Conservation (phyloP, 1,139 yeast species). For the Pichiaceae sp. region DNA sequence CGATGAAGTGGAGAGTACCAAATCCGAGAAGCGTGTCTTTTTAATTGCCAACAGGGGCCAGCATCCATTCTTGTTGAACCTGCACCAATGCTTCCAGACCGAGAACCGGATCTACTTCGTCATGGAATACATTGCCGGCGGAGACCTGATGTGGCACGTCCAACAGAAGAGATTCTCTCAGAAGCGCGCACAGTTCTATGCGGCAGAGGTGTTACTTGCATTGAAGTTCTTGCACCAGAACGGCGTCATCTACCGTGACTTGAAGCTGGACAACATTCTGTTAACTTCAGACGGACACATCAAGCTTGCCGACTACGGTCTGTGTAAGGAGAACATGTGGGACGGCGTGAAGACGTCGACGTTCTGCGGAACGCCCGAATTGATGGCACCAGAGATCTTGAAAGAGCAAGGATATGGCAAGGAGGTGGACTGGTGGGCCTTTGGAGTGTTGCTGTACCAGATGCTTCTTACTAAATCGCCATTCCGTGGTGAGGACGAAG, state of each 20-base stretch:
- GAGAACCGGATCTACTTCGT: conserved; percentile 96
- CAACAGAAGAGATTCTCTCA: conserved; percentile 87
- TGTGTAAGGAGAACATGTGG: conserved; percentile 96
- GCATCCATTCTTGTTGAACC: conserved; percentile 86
- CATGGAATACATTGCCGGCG: conserved; percentile 96
- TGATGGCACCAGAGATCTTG: conserved; percentile 97
- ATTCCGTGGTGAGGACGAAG: conserved; percentile 96
- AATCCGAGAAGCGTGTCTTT: conserved; percentile 88
- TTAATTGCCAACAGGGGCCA: conserved; percentile 81
- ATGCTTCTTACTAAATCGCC: conserved; percentile 97
- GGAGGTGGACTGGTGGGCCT: conserved; percentile 99
- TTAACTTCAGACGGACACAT: conserved; percentile 90
- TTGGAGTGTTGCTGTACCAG: conserved; percentile 91
- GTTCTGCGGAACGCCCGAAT: conserved; percentile 98
- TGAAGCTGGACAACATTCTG: conserved; percentile 88
- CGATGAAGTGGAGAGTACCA: conserved; percentile 92
- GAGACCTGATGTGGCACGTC: conserved; percentile 99
- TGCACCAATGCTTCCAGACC: conserved; percentile 95
- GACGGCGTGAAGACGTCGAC: conserved; percentile 85
- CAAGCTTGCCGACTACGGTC: conserved; percentile 93
- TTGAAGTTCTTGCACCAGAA: conserved; percentile 90
- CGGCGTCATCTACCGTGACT: conserved; percentile 93
- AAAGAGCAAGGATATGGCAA: conserved; percentile 68
- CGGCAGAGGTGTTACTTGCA: conserved; percentile 90
- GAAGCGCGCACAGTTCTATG: conserved; percentile 90